Conservation (phyloP, 768 basidiomycete genomes). For the Pilatotrama ljubarskyi region DNA sequence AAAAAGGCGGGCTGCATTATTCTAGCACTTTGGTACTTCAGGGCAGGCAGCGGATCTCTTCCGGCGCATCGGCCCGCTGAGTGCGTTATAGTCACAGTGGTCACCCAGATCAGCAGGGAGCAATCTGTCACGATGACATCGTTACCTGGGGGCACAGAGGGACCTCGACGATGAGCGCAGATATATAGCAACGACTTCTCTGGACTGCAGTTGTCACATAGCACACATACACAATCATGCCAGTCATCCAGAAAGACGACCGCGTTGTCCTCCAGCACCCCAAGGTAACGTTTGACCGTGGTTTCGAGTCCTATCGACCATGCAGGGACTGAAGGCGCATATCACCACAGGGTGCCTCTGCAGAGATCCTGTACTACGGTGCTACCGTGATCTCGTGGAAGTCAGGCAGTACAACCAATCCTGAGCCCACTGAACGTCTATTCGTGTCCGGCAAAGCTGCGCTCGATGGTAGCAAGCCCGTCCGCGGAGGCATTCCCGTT, state of each 20-base stretch:
- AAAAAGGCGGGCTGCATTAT: background rate
- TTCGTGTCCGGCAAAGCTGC: slow-evolving; percentile 81
- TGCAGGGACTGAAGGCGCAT: background rate
- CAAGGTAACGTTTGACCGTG: slow-evolving; percentile 48
- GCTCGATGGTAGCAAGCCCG: slow-evolving; percentile 79
- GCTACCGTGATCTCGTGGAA: slow-evolving; percentile 91
- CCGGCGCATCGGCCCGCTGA: too few species aligned
- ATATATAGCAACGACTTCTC: too few species aligned
- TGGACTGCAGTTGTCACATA: background rate
- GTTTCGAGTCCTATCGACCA: background rate
- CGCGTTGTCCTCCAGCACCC: slow-evolving; percentile 59
- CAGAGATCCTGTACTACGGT: slow-evolving; percentile 73
- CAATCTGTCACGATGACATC: slow-evolving; percentile 1
- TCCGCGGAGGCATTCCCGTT: slow-evolving; percentile 56
- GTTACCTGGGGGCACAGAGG: background rate
- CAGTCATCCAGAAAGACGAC: slow-evolving; percentile 46
- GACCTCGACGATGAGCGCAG: background rate
- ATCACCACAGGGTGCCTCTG: slow-evolving; percentile 57
- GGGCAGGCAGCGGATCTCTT: slow-evolving; percentile 15
- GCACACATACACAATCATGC: slow-evolving; percentile 43
- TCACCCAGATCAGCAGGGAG: background rate
- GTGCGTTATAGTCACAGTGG: background rate
- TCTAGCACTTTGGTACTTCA: background rate
- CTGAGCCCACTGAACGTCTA: slow-evolving; percentile 59
- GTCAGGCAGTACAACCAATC: slow-evolving; percentile 38